Evolutionary conservation across 2,329 filamentous ascomycete genomes (phyloP).

Genomic region (Nigrospora sphaerica): DNA sequence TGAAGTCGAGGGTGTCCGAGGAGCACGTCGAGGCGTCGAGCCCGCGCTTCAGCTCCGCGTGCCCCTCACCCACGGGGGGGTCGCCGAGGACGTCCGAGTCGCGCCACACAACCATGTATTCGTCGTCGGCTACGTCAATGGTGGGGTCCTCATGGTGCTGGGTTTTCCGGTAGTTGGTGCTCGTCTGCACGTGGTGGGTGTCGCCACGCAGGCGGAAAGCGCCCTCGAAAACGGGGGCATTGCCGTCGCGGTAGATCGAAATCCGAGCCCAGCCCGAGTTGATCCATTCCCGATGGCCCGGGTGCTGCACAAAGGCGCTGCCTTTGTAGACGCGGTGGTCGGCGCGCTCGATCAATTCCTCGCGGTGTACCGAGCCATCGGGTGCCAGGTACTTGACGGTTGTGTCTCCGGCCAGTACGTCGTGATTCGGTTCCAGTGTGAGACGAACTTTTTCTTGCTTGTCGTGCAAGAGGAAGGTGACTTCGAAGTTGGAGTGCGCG

Average conservation of each 20-base stretch:
- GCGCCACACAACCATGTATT: slow-evolving; percentile 85
- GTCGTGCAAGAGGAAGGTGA: slow-evolving; percentile 70
- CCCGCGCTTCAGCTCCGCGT: slow-evolving; percentile 58
- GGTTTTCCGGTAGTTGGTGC: slow-evolving; percentile 65
- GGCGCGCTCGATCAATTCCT: slow-evolving; percentile 64
- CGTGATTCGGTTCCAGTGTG: slow-evolving; percentile 80
- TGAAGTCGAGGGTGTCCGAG: slow-evolving; percentile 74
- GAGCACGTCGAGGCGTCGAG: slow-evolving; percentile 49
- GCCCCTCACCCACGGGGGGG: slow-evolving; percentile 25
- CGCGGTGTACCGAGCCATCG: slow-evolving; percentile 60
- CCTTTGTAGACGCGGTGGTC: slow-evolving; percentile 83
- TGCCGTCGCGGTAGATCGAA: slow-evolving; percentile 68
- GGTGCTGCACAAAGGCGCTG: slow-evolving; percentile 60
- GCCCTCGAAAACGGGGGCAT: slow-evolving; percentile 78
- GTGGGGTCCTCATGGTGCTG: slow-evolving; percentile 66
- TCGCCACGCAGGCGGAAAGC: slow-evolving; percentile 76
- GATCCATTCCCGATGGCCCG: slow-evolving; percentile 59
- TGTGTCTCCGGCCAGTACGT: slow-evolving; percentile 74
- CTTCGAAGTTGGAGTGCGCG: slow-evolving; percentile 74
- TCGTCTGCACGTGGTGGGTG: slow-evolving; percentile 80
- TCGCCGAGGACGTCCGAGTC: slow-evolving; percentile 69
- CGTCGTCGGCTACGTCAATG: slow-evolving; percentile 46
- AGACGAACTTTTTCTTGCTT: slow-evolving; percentile 67
- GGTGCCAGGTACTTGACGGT: slow-evolving; percentile 63
- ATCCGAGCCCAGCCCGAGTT: slow-evolving; percentile 84